Percentiles rank a stretch among this genome's conserved stretches.
Evolutionary conservation across 345 rosid genomes (phyloP).

Genomic region (Bruguiera parviflora): DNA sequence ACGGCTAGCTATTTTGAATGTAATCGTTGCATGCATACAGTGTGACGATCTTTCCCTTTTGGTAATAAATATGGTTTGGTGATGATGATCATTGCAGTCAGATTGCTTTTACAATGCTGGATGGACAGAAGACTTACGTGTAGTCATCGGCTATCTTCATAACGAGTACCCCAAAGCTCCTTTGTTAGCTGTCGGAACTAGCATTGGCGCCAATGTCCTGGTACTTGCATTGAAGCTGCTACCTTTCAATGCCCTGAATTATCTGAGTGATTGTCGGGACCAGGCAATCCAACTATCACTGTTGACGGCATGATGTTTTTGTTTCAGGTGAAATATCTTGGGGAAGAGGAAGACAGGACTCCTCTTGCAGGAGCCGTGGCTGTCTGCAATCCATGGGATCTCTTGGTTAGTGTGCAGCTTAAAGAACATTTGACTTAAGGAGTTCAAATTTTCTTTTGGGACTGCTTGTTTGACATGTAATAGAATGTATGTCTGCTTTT

Average conservation of each 20-base stretch:
- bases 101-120: constrained; percentile 95
- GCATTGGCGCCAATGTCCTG: constrained; percentile 89
- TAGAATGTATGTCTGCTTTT: constrained; percentile 13
- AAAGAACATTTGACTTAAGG: no score
- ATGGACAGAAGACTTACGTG: constrained; percentile 75
- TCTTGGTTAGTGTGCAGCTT: constrained; percentile 56
- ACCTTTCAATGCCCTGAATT: background rate
- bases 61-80: background rate
- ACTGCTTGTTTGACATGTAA: background rate
- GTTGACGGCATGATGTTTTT: background rate
- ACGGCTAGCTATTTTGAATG: no score
- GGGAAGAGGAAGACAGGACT: constrained; percentile 71
- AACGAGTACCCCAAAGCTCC: constrained; percentile 71
- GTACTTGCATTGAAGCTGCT: constrained; percentile 31
- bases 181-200: constrained; percentile 79
- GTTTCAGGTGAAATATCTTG: constrained; percentile 88
- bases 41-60: background rate
- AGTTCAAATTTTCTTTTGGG: no score
- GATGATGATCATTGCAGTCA: constrained; percentile 44
- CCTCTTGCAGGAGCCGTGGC: constrained; percentile 80
- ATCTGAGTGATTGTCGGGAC: no score
- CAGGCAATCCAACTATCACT: background rate
- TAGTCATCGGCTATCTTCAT: constrained; percentile 56
- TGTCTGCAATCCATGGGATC: constrained; percentile 91
- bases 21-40: no score